Base-by-base conservation (phyloP, 495 filamentous ascomycete genomes). In the Trichodelitschia bisporula region DNA sequence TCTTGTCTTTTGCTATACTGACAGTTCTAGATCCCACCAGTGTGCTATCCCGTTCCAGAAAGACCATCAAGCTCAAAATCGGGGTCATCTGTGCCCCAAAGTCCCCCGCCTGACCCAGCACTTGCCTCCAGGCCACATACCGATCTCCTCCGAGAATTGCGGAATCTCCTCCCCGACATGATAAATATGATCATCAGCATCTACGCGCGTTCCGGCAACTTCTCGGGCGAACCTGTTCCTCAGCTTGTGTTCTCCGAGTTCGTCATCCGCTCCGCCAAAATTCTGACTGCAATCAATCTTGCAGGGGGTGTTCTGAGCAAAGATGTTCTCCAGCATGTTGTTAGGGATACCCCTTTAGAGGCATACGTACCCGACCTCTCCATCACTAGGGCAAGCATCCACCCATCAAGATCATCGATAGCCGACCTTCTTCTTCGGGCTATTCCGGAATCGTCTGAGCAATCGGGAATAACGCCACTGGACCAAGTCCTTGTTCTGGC, bases 111-210 rank as follows among this genome's bases (percentile, higher is more conserved):
- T 37, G 58, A 13, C 54, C 58, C 15, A 66, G 57, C 36, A 54
- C n/a, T n/a, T n/a, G n/a, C n/a, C n/a, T n/a, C n/a, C n/a, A n/a
- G n/a, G n/a, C n/a, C n/a, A n/a, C n/a, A 62, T 23, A 42, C 58
- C 18, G 51, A 60, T n/a, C 64, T 69, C 18, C 50, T 75, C 8
- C 61, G 70, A 36, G 69, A 68, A 19, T 53, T 82, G 2, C 55
- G 66, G 16, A 55, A 57, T 29, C 47, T 77, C 1, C 42, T 82
- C 15, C 74, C 72, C 19, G 76, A 80, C 31, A 56, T 92, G 16
- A 50, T 83, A 4, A 79, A 86, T 35, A 73, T 71, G 32, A 89
- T 90, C 30, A 40, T 90, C 33, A 75, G 69, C 32, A 59, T 90
- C 18, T 93, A 93, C 52, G 66, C 62, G 26, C 66, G 77, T 32